These are phyloP conservation scores for Penicillium expansum DNA, from an alignment of 2,329 filamentous ascomycete species.

Conservation along the genomic window DNA sequence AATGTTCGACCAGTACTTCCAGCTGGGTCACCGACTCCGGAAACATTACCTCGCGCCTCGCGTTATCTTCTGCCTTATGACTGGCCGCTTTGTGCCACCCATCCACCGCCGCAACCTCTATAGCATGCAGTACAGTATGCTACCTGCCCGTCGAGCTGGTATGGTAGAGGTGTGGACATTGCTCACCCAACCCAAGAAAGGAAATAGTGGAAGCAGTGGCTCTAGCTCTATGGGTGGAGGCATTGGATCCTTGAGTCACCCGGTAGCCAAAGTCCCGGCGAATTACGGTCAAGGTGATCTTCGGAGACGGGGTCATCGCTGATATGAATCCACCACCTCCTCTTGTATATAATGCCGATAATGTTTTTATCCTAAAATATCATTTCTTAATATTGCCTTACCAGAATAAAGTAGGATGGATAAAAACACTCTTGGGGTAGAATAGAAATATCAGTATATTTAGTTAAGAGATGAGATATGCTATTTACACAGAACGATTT, in stretches of 20 bases:
- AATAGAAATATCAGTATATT: background rate
- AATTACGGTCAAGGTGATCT: constrained; percentile 33
- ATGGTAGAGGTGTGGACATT: constrained; percentile 83
- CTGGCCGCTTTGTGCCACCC: constrained; percentile 88
- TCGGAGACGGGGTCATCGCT: constrained; percentile 37
- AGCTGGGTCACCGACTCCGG: constrained; percentile 84
- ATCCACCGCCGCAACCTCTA: constrained; percentile 94
- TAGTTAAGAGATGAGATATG: constrained; percentile 2
- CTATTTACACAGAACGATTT: background rate
- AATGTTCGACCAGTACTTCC: constrained; percentile 97
- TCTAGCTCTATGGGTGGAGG: constrained; percentile 27
- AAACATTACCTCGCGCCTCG: constrained; percentile 92
- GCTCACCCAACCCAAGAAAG: constrained; percentile 53
- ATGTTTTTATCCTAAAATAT: background rate
- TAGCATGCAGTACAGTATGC: constrained; percentile 95
- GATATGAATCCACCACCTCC: constrained; percentile 9
- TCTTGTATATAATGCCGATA: constrained; percentile 13
- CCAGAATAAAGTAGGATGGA: background rate
- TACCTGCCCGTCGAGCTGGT: constrained; percentile 75
- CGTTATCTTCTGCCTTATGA: constrained; percentile 83
- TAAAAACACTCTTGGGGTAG: background rate
- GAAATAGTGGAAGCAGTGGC: constrained; percentile 23
- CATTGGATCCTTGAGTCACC: constrained; percentile 26
- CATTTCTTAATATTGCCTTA: background rate
- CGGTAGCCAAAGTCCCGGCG: constrained; percentile 33